A percentile compares a stretch with the other conserved stretches of the same genome.
Conservation (phyloP, 1,284 basidiomycete genomes). For the Austroboletus niveus region DNA sequence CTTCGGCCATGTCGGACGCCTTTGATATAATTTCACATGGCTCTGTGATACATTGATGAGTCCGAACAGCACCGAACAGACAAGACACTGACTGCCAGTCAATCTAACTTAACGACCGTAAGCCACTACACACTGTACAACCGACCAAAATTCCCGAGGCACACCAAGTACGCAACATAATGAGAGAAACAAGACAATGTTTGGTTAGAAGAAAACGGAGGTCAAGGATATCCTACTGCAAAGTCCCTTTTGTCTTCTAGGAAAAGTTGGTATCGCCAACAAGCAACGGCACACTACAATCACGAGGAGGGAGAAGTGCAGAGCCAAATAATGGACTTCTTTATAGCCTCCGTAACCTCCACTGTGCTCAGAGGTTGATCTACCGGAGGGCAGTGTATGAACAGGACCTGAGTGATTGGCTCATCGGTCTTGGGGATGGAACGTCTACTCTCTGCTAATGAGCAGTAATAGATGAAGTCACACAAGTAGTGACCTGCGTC, state of each 20-base stretch:
- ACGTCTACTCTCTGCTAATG: slow-evolving; percentile 67
- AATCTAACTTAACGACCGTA: too few species aligned
- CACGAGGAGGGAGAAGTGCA: slow-evolving; percentile 32
- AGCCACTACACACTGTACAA: background rate
- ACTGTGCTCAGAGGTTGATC: slow-evolving; percentile 59
- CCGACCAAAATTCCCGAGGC: slow-evolving; percentile 18
- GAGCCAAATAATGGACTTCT: slow-evolving; percentile 57
- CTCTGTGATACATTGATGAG: background rate
- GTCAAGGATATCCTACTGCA: slow-evolving; percentile 17
- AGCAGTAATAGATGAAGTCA: slow-evolving; percentile 77
- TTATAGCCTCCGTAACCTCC: slow-evolving; percentile 65
- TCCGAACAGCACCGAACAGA: background rate
- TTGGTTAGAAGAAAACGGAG: background rate
- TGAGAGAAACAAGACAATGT: background rate
- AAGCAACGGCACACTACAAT: slow-evolving; percentile 2
- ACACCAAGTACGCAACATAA: background rate
- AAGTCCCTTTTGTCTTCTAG: slow-evolving; percentile 20
- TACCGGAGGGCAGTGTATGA: slow-evolving; percentile 69
- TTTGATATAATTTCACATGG: background rate
- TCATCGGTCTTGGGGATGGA: slow-evolving; percentile 53
- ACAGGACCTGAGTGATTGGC: slow-evolving; percentile 58
- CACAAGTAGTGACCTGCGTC: slow-evolving; percentile 77
- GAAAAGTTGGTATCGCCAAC: slow-evolving; percentile 17
- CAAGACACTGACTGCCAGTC: too few species aligned
- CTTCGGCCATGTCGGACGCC: background rate